These are phyloP conservation scores for Boletales sp. DNA, from an alignment of 768 basidiomycete genomes.

Conservation along the genomic window DNA sequence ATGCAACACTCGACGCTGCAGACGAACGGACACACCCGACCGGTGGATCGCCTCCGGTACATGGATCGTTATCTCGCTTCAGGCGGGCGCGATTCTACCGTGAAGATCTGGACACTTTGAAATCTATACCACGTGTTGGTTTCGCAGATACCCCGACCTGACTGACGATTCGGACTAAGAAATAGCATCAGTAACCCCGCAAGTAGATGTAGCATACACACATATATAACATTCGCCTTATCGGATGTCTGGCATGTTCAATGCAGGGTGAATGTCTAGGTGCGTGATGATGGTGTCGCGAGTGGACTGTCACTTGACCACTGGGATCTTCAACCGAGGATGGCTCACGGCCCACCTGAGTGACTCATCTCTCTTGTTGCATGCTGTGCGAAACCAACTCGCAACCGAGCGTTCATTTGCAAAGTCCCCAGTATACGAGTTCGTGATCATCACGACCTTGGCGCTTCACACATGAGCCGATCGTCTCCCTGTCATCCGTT, in stretches of 20 bases:
- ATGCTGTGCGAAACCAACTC: too few relatives aligned
- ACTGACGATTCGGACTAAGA: constrained; percentile 14
- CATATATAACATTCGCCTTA: constrained; percentile 6
- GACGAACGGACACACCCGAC: constrained; percentile 92
- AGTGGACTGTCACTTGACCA: too few relatives aligned
- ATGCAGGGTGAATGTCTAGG: too few relatives aligned
- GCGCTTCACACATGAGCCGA: too few relatives aligned
- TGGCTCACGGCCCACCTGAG: too few relatives aligned
- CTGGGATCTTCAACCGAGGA: too few relatives aligned
- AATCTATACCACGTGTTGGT: constrained; percentile 1
- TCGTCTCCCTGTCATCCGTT: too few relatives aligned
- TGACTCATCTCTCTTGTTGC: too few relatives aligned
- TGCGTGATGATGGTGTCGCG: too few relatives aligned
- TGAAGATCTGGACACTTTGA: constrained; percentile 94
- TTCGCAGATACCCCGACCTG: constrained; percentile 13
- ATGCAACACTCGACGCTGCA: constrained; percentile 80
- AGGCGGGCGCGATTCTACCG: constrained; percentile 79
- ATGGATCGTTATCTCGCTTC: constrained; percentile 95
- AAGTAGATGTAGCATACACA: constrained; percentile 28
- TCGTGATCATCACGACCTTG: too few relatives aligned
- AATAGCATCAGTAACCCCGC: constrained; percentile 17
- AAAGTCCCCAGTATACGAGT: too few relatives aligned
- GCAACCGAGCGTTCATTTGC: too few relatives aligned
- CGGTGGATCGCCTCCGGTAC: constrained; percentile 85
- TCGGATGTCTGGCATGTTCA: not conserved